These are phyloP conservation scores for Tulasnella sp. DNA, from an alignment of 768 basidiomycete genomes.

Conservation along the genomic window DNA sequence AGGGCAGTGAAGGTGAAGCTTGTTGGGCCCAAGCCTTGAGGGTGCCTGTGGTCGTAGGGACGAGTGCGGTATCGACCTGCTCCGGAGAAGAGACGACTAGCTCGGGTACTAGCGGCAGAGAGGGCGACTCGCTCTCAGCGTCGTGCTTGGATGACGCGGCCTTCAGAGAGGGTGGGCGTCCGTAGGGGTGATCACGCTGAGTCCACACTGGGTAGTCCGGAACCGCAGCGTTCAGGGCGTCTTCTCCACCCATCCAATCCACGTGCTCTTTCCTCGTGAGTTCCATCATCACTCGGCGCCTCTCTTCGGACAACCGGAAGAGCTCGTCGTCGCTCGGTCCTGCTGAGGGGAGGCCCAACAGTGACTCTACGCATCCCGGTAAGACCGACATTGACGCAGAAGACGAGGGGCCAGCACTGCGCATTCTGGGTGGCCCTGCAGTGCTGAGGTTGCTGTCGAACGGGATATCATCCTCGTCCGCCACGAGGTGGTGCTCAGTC, in stretches of 20 bases:
- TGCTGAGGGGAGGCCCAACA: background rate
- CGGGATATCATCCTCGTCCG: background rate
- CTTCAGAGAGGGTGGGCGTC: background rate
- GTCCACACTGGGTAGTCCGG: background rate
- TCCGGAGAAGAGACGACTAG: background rate
- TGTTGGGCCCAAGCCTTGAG: background rate
- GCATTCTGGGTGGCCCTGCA: background rate
- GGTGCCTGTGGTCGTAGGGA: background rate
- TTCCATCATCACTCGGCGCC: background rate
- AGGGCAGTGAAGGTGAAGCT: background rate
- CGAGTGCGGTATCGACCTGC: background rate
- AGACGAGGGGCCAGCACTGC: background rate
- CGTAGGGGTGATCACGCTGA: background rate
- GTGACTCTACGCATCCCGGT: background rate
- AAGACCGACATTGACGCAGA: background rate
- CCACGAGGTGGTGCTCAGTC: background rate
- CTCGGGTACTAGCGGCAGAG: background rate
- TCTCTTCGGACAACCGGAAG: background rate
- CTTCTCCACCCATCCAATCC: constrained; percentile 3
- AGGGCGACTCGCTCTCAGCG: background rate
- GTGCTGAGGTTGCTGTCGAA: constrained; percentile 1
- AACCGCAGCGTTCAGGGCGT: background rate
- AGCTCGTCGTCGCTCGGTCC: constrained; percentile 3
- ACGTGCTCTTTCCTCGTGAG: background rate
- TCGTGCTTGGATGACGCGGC: background rate